Conservation (phyloP, 1,139 yeast genomes). For the Lodderomyces beijingensis region DNA sequence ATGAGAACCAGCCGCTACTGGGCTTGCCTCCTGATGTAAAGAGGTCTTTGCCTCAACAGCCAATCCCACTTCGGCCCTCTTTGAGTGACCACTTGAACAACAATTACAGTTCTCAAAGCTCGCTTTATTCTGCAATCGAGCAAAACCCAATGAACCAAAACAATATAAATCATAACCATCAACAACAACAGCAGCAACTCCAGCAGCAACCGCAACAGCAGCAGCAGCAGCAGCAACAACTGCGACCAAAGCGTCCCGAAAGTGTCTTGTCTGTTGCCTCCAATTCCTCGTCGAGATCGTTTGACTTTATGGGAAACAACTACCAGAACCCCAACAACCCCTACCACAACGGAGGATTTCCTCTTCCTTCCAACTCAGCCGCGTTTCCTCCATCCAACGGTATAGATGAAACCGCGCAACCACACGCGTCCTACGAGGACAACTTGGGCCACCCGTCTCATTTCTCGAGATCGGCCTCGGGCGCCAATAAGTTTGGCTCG, state of each 20-base stretch:
- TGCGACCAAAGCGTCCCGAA: slow-evolving; percentile 39
- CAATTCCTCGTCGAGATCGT: slow-evolving; percentile 29
- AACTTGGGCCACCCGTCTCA: slow-evolving; percentile 11
- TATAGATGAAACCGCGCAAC: not conserved
- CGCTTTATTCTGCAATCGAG: slow-evolving; percentile 2
- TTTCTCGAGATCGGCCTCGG: slow-evolving; percentile 14
- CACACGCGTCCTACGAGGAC: slow-evolving; percentile 7
- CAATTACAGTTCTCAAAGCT: not conserved
- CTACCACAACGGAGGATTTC: slow-evolving; percentile 18
- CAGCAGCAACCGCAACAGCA: slow-evolving; percentile 11
- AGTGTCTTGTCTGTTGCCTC: slow-evolving; percentile 40
- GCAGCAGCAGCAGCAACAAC: slow-evolving; percentile 14
- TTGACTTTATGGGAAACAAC: slow-evolving; percentile 11
- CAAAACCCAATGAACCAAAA: too few species aligned
- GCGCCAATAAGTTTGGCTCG: slow-evolving; percentile 12
- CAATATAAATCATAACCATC: slow-evolving; percentile 12
- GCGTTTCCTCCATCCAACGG: slow-evolving; percentile 29
- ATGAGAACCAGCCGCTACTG: slow-evolving; percentile 35
- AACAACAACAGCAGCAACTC: slow-evolving; percentile 30
- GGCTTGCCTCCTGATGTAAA: slow-evolving; percentile 10
- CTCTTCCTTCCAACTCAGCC: slow-evolving; percentile 23
- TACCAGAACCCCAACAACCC: slow-evolving; percentile 7
- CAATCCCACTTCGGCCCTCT: slow-evolving; percentile 9
- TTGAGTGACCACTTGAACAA: not conserved
- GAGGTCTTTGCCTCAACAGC: slow-evolving; percentile 7